Evolutionary conservation across 2,329 filamentous ascomycete genomes (phyloP).

Genomic region (Pseudogymnoascus sp.): DNA sequence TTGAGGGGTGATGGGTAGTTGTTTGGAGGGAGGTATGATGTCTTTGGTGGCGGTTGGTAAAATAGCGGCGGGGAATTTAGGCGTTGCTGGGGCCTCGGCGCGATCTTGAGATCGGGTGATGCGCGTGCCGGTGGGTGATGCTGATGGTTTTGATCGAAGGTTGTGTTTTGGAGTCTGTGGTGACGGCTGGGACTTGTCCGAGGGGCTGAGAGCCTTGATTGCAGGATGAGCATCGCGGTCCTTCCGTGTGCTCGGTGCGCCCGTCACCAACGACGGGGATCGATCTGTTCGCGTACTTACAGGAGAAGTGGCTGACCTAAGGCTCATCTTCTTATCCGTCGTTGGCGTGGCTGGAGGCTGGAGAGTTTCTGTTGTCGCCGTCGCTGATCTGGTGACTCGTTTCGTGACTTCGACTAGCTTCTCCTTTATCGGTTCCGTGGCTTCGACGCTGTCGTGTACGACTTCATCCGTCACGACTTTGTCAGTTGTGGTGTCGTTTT

Average conservation of each 20-base stretch:
- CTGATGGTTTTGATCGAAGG: not conserved
- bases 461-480: not conserved
- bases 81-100: not conserved
- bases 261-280: constrained; percentile 19
- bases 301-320: constrained; percentile 7
- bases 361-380: not conserved
- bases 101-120: not conserved
- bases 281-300: constrained; percentile 13
- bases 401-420: not conserved
- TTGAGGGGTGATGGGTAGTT: constrained; percentile 14
- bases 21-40: not conserved
- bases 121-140: not conserved
- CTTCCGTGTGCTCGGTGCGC: constrained; percentile 18
- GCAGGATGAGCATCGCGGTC: constrained; percentile 28
- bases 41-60: not conserved
- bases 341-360: not conserved
- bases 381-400: not conserved
- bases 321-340: constrained; percentile 3
- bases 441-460: not conserved
- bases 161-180: not conserved
- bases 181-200: constrained; percentile 15
- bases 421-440: not conserved
- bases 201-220: constrained; percentile 22
- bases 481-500: not conserved
- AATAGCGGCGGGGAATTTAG: not conserved